Evolutionary conservation across 352 stramenopile species (phyloP).

Genomic region (Pythium dissimile): DNA sequence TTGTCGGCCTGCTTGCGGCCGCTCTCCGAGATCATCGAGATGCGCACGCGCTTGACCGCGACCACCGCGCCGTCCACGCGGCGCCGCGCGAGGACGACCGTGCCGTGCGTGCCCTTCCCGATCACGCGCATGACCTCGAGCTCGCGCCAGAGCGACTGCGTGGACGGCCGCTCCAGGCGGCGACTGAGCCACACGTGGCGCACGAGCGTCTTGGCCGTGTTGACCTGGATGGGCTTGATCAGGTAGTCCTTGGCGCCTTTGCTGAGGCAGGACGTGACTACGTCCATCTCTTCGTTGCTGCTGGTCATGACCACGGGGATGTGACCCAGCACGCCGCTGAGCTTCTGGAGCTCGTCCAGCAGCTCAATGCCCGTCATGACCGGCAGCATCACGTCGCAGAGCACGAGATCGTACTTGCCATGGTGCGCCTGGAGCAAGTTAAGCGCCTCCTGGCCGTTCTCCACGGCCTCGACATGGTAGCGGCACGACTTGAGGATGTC

Average conservation of each 20-base stretch:
- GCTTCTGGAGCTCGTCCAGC: slow-evolving; percentile 80
- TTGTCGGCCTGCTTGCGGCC: slow-evolving; percentile 86
- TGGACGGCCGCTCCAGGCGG: slow-evolving; percentile 54
- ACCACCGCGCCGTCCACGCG: slow-evolving; percentile 79
- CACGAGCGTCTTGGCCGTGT: slow-evolving; percentile 88
- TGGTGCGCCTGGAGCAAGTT: slow-evolving; percentile 66
- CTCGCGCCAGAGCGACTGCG: slow-evolving; percentile 80
- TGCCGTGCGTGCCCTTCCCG: slow-evolving; percentile 83
- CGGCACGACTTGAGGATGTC: slow-evolving; percentile 87
- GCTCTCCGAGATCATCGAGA: slow-evolving; percentile 79
- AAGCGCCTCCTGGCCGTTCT: slow-evolving; percentile 77
- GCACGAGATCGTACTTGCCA: slow-evolving; percentile 81
- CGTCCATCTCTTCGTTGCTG: slow-evolving; percentile 89
- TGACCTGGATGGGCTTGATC: slow-evolving; percentile 89
- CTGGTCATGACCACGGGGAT: slow-evolving; percentile 90
- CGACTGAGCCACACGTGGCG: slow-evolving; percentile 85
- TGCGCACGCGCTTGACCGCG: slow-evolving; percentile 80
- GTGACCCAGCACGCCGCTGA: slow-evolving; percentile 55
- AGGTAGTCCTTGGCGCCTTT: slow-evolving; percentile 90
- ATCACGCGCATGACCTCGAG: slow-evolving; percentile 86
- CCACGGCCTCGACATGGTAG: slow-evolving; percentile 81
- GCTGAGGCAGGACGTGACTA: slow-evolving; percentile 85
- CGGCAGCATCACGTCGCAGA: slow-evolving; percentile 89
- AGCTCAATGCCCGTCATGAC: slow-evolving; percentile 88
- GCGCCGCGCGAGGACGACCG: slow-evolving; percentile 72